Base-by-base conservation (phyloP, 2,329 filamentous ascomycete genomes). In the Aspergillus terreus region DNA sequence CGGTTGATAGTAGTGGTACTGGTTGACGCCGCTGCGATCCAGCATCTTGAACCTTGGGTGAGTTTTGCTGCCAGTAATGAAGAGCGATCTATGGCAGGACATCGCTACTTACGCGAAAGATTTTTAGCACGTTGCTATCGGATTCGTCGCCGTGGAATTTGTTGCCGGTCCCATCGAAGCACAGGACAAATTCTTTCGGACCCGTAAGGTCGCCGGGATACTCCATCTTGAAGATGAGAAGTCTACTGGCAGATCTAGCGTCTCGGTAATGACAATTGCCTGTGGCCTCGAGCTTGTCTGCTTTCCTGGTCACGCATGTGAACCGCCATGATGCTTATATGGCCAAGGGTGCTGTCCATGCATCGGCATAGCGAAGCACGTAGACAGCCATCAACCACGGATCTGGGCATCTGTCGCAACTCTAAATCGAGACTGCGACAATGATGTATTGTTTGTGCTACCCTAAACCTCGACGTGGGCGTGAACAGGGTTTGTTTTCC, bases 121-220 rank as follows among this genome's bases (percentile, higher is more conserved):
- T 69, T 54, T 71, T 75, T 42, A 75, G 61, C 21, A 75, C 73
- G 61, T 74, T 75, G 58, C 70, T 74, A 53, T 75, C 72, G 3
- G 68, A 67, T 46, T 71, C 67, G 43, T 70, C 71, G 17, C 71
- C 71, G 11, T 63, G 62, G 54, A 70, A 74, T 48, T 69, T 72
- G 47, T 71, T 73, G 6, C 71, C 71, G 0, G 72, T 74, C 32
- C 71, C 72, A 59, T 76, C 65, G 46, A 72, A 72, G 53, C 68
- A 72, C n/a, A 72, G 62, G 46, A 72, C 46, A 25, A 51, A 25
- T 33, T 15, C 32, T 30, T 38, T 35, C 14, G 19, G 40, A 14
- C 40, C 40, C 12, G 6, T 42, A 17, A 7, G 4, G 2, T 19
- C 15, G 10, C 25, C 40, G 19, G 15, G 14, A 42, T 42, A 42